phyloP scores from a whole-genome alignment of 2,329 filamentous ascomycete species.

The Sphaceloma murrayae region DNA sequence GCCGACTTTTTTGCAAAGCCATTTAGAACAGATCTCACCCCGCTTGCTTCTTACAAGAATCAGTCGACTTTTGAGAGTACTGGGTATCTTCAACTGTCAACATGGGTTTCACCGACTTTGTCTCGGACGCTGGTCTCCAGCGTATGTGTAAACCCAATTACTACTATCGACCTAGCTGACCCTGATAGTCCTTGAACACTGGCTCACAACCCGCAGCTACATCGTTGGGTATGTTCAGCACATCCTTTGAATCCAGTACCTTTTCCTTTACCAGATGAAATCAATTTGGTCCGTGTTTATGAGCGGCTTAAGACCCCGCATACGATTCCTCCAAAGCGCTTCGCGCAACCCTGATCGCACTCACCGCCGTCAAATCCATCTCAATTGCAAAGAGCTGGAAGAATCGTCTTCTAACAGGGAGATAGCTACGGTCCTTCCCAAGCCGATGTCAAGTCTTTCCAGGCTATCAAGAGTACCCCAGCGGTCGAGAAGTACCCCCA shows the following conservation, averaged over 20 bases:
- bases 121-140: slow-evolving; percentile 55
- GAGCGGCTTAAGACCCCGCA: slow-evolving; percentile 87
- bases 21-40: too few relatives aligned
- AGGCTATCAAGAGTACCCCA: slow-evolving; percentile 69
- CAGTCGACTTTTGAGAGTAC: too few relatives aligned
- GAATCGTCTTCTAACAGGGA: slow-evolving; percentile 18
- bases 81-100: slow-evolving; percentile 25
- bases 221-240: slow-evolving; percentile 62
- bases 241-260: slow-evolving; percentile 21
- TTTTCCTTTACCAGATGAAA: slow-evolving; percentile 62
- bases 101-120: slow-evolving; percentile 63
- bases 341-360: slow-evolving; percentile 62
- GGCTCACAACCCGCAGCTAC: slow-evolving; percentile 68
- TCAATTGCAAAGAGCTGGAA: not conserved
- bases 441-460: slow-evolving; percentile 93
- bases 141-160: slow-evolving; percentile 42
- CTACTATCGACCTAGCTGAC: slow-evolving; percentile 17
- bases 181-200: slow-evolving; percentile 56
- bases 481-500: slow-evolving; percentile 81
- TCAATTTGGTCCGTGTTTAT: slow-evolving; percentile 89
- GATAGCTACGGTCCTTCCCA: slow-evolving; percentile 63
- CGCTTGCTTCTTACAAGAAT: too few relatives aligned
- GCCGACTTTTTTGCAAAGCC: slow-evolving; percentile 11
- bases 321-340: slow-evolving; percentile 69
- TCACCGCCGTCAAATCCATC: slow-evolving; percentile 16